Conservation (phyloP, 805 yeast species). For the Aciculoconidium aculeatum region DNA sequence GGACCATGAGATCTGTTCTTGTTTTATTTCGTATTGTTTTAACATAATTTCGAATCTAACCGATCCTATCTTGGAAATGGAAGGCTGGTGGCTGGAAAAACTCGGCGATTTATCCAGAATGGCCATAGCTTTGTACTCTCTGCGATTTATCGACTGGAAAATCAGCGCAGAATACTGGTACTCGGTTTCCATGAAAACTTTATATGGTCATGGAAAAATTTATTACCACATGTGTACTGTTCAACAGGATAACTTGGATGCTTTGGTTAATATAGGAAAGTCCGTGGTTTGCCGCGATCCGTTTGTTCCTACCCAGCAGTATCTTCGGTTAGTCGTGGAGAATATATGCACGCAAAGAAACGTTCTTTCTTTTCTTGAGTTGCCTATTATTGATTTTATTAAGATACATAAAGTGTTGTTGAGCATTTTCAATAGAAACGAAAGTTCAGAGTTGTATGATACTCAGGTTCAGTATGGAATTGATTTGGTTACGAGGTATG, state of each 20-base stretch:
- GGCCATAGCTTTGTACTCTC: slow-evolving; percentile 81
- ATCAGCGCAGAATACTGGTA: slow-evolving; percentile 82
- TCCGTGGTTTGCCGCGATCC: slow-evolving; percentile 77
- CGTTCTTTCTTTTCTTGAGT: slow-evolving; percentile 51
- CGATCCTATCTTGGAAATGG: slow-evolving; percentile 51
- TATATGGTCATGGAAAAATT: slow-evolving; percentile 79
- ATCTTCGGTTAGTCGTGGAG: slow-evolving; percentile 70
- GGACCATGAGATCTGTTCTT: slow-evolving; percentile 73
- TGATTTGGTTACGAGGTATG: slow-evolving; percentile 59
- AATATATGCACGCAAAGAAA: slow-evolving; percentile 65
- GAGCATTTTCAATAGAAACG: slow-evolving; percentile 33
- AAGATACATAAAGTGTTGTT: slow-evolving; percentile 65
- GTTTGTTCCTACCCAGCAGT: slow-evolving; percentile 77
- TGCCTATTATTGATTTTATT: slow-evolving; percentile 55
- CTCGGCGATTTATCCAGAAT: slow-evolving; percentile 80
- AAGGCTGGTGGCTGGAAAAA: slow-evolving; percentile 79
- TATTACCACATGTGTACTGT: slow-evolving; percentile 87
- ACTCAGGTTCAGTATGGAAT: slow-evolving; percentile 48
- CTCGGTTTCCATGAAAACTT: slow-evolving; percentile 60
- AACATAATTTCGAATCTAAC: slow-evolving; percentile 50
- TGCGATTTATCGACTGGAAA: slow-evolving; percentile 82
- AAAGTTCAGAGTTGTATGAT: slow-evolving; percentile 27
- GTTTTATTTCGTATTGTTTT: slow-evolving; percentile 69
- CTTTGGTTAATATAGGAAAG: slow-evolving; percentile 73
- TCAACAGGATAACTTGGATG: slow-evolving; percentile 70